Conservation (phyloP, 257 asterid species). For the Schizonepeta tenuifolia region DNA sequence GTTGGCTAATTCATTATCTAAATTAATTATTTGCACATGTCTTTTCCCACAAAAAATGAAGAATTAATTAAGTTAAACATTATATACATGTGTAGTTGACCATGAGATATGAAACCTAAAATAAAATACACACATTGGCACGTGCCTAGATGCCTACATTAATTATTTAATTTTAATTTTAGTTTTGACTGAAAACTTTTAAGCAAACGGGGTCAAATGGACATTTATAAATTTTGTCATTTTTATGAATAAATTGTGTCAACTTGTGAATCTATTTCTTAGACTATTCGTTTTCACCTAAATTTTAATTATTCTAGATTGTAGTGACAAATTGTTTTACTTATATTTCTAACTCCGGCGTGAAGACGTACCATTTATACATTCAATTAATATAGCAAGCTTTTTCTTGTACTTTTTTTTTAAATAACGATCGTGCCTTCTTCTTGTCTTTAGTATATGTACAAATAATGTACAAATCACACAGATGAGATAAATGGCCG, state of each 20-base stretch:
- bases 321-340: neutral
- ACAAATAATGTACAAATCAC: too few relatives aligned
- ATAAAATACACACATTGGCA: too few relatives aligned
- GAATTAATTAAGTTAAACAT: neutral
- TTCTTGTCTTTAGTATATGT: too few relatives aligned
- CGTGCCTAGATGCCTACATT: neutral
- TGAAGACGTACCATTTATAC: too few relatives aligned
- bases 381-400: too few relatives aligned
- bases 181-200: neutral
- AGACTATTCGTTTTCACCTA: neutral
- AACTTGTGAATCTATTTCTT: slow-evolving; percentile 15
- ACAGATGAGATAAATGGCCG: too few relatives aligned
- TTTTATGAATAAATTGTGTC: neutral
- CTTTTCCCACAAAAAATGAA: neutral
- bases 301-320: neutral
- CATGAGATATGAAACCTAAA: neutral
- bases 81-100: neutral
- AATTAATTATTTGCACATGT: neutral
- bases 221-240: neutral
- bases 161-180: neutral
- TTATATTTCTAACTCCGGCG: too few relatives aligned
- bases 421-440: too few relatives aligned
- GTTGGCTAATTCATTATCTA: too few relatives aligned
- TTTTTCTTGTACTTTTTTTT: too few relatives aligned
- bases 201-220: neutral